These are phyloP conservation scores for Penicillium nucicola DNA, from an alignment of 495 filamentous ascomycete genomes.

Conservation along the genomic window DNA sequence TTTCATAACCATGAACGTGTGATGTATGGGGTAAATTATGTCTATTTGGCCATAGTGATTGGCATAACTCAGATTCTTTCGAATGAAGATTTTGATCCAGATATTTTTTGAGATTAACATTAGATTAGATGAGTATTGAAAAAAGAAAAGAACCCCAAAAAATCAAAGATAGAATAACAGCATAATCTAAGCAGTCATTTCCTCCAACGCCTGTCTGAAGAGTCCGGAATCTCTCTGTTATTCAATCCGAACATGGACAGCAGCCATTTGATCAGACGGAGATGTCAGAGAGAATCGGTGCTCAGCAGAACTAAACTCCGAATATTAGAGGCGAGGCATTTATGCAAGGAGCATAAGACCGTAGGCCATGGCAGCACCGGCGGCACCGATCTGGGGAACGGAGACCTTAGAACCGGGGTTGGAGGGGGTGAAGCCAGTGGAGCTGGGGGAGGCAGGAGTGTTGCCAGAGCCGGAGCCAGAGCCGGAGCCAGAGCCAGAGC, in stretches of 20 bases:
- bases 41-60: no score
- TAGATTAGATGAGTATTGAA: slow-evolving; percentile 15
- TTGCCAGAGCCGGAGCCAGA: slow-evolving; percentile 11
- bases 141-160: slow-evolving; percentile 1
- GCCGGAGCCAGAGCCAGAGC: slow-evolving; percentile 3
- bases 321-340: slow-evolving; percentile 6
- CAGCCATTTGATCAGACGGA: slow-evolving; percentile 9
- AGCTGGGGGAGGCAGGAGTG: slow-evolving; percentile 20
- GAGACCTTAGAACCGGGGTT: slow-evolving; percentile 32
- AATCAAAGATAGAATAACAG: slow-evolving; percentile 2
- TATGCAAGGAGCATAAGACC: slow-evolving; percentile 28
- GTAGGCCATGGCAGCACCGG: slow-evolving; percentile 27
- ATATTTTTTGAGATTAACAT: slow-evolving; percentile 6
- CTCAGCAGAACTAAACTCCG: slow-evolving; percentile 10
- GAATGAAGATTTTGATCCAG: not conserved
- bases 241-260: slow-evolving; percentile 8
- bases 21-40: no score
- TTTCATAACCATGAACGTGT: no score
- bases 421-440: slow-evolving; percentile 21
- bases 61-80: no score
- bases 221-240: not conserved
- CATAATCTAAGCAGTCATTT: slow-evolving; percentile 6
- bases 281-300: not conserved
- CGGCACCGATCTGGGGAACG: slow-evolving; percentile 21
- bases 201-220: slow-evolving; percentile 11